Evolutionary conservation across 139 green algal species (phyloP), one percentile per base, ranked within the genome.

Genomic region (Limnomonas spitsbergensis): DNA sequence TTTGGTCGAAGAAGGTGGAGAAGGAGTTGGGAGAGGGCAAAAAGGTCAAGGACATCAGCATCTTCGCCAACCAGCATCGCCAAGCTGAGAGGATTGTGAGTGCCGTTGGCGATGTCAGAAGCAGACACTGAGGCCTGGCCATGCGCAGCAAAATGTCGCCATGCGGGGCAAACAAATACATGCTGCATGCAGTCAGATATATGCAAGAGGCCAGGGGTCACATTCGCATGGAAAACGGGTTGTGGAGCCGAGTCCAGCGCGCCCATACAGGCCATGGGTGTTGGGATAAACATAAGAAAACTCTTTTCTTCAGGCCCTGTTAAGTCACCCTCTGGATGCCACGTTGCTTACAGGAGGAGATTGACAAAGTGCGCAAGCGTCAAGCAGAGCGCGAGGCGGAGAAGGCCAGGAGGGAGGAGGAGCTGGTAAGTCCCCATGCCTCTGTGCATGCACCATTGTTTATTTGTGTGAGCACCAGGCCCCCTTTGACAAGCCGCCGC

Each of bases 1-100:
- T 98, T 37, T 98, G 95, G 95, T 77, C 80, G 61, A 98, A 98
- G 83, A 98, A 98, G 80, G 93, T 98, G 35, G 91, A 97, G 82
- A 92, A 92, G 73, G 91, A 97, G 9, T 80, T 98, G 40, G 80
- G 80, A 20, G 70, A 83, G 40, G 86, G 86, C 27, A 87, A 85
- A 34, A 82, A 80, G n/a, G 75, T 90, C 42, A 75, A 75, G 47
- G 86, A 90, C 36, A 85, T 88, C 38, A 84, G 77, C 20, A 73
- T 74, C 3, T 80, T 81, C 66, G 73, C 80, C 38, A 47, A 74
- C 42, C 74, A 93, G 69, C 87, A 93, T 27, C 77, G 83, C 9
- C 92, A 97, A 73, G 78, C 86, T 3, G 94, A 97, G 82, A 86
- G 86, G 4, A 84, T 96, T 37, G 82, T 98, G 36, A 89, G 89